Evolutionary conservation across 208 protist species (phyloP), one percentile per base, ranked within the genome.

Genomic region (Leishmania tarentolae): DNA sequence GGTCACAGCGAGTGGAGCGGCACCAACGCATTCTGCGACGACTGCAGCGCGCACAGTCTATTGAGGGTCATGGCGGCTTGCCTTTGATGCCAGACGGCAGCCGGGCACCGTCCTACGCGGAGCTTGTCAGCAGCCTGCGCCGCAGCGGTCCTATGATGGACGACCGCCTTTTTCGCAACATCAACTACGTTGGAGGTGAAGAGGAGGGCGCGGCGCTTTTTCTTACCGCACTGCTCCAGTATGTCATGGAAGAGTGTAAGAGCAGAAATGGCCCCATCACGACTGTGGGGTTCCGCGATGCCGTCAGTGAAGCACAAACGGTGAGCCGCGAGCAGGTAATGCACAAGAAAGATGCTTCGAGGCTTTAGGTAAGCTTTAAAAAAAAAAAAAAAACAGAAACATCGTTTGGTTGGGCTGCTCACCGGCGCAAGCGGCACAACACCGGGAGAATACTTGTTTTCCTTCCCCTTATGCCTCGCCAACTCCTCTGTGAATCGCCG

Each of bases 101-200:
- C 37, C 84, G 76, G 8, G 88, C 89, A 5, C 88, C 88, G 72
- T 87, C 88, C 3, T 85, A 84, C 63, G 83, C 75, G 8, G 82
- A 89, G 59, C 82, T 93, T 3, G 50, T 81, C 52, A 56, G 57
- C 31, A 78, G 70, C n/a, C 81, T 81, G 73, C 82, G 78, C 35
- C 83, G 77, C 70, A 91, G 86, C 65, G 94, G 94, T 11, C 75
- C 86, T 28, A 85, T 95, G 85, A 97, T 96, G 94, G 91, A 97
- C 74, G 94, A 97, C 69, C 88, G 89, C 6, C 84, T 92, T 57
- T 69, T 87, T n/a, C 44, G 57, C 52, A 89, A 97, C 82, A 84
- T 97, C 44, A 61, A 87, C 28, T 92, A 95, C 82, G 83, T 96
- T 47, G 94, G 94, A 21, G 91, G 85, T 11, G 91, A 97, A 76